Base-by-base conservation (phyloP, 495 filamentous ascomycete species). In the Neurospora cerealis region DNA sequence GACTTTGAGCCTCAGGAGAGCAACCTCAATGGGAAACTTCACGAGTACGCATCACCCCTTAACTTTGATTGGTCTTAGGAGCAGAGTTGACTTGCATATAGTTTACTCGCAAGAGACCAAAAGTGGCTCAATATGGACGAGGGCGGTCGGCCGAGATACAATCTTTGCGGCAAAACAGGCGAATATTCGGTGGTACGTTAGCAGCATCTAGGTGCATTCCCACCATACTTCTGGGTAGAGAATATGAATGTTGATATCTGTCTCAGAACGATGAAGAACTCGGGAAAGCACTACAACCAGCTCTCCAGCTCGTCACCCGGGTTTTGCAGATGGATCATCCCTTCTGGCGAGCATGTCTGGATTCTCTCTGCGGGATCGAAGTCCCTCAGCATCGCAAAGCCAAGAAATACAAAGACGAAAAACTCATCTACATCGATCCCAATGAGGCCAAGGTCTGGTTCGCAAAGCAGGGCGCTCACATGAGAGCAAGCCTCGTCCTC, bases 261-360 rank as follows among this genome's bases (percentile, higher is more conserved):
- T n/a, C n/a, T n/a, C n/a, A 80, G 32, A 2, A 38, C 1, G 79
- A 83, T 38, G 77, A 82, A 15, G 21, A 34, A 1, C 13, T 84
- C 5, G 83, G 82, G 81, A 17, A 40, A 5, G 82, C 81, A 0
- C n/a, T 84, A 3, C 79, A 81, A 24, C 81, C 82, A 8, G 80
- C 79, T 1, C 46, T 83, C 9, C 73, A 75, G 15, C 72, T 83
- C 13, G 79, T 70, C 19, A 72, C 81, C 5, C 72, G 72, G 3
- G 39, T 83, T 0, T 62, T 84, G 0, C 7, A 72, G 0, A 70
- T 38, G 8, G 69, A 69, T 0, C 81, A 73, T 9, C 77, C 80
- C 11, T 48, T 41, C 28, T 74, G 81, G 54, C 11, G 41, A 0
- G 74, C 70, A 6, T 24, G 81, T 4, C 17, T 76, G 10, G 75